These are phyloP conservation scores for Grigorovia humatica DNA, from an alignment of 805 yeast species.

Conservation along the genomic window DNA sequence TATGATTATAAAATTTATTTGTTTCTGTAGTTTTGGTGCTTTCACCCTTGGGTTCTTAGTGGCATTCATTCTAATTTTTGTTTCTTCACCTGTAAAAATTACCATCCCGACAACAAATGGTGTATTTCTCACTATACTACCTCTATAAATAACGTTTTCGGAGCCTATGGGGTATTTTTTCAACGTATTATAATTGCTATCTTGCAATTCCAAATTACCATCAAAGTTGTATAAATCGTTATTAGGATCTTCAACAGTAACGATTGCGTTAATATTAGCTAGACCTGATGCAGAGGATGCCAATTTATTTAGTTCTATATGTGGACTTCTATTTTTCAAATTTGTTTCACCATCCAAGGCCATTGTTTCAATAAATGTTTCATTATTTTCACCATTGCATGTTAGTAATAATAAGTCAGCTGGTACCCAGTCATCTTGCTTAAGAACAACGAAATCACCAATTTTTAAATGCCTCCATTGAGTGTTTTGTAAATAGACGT, in stretches of 20 bases:
- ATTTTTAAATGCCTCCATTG: slow-evolving; percentile 74
- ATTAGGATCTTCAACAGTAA: slow-evolving; percentile 85
- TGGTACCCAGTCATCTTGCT: slow-evolving; percentile 86
- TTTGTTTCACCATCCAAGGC: slow-evolving; percentile 97
- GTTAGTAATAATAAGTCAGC: slow-evolving; percentile 76
- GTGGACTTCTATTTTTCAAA: slow-evolving; percentile 64
- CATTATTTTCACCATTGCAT: slow-evolving; percentile 49
- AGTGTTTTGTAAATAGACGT: slow-evolving; percentile 17
- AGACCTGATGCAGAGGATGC: slow-evolving; percentile 43
- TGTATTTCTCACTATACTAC: slow-evolving; percentile 83
- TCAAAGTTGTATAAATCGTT: slow-evolving; percentile 84
- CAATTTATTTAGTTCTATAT: slow-evolving; percentile 45
- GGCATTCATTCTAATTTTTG: slow-evolving; percentile 93
- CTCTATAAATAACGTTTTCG: slow-evolving; percentile 82
- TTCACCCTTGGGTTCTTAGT: slow-evolving; percentile 80
- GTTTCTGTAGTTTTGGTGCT: slow-evolving; percentile 81
- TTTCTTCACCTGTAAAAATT: slow-evolving; percentile 89
- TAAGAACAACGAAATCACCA: slow-evolving; percentile 72
- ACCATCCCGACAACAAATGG: slow-evolving; percentile 65
- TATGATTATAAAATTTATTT: slow-evolving; percentile 71
- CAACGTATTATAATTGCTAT: slow-evolving; percentile 28
- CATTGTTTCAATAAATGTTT: slow-evolving; percentile 84
- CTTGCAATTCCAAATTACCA: slow-evolving; percentile 47
- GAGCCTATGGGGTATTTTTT: slow-evolving; percentile 54
- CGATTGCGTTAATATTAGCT: slow-evolving; percentile 38